Evolutionary conservation across 306 rosid genomes (phyloP), one percentile per base, ranked within the genome.

Genomic region (Cicer judaicum): DNA sequence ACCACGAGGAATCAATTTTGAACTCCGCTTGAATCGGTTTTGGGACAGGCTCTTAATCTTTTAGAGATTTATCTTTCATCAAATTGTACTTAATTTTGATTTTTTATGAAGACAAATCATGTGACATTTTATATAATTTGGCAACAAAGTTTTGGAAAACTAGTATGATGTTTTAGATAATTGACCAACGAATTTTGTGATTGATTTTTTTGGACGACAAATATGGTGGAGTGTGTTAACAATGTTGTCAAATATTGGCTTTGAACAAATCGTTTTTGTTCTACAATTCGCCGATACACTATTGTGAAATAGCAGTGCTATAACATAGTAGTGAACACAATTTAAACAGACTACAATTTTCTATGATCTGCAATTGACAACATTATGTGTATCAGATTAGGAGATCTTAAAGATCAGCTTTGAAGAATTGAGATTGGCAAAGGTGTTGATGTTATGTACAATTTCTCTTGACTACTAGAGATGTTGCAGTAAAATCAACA

Each of bases 331-430:
- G 36, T 29, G 36, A 29, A 29, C 36, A 29, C 4, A 29, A 0
- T 29, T 29, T 29, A 29, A 3, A 29, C 36, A 29, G 0, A 29
- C 1, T 29, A 29, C 36, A 29, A 29, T 29, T 29, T 29, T 29
- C 5, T 29, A 24, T 3, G 36, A 29, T 29, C 36, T 29, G 5
- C 36, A 29, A 29, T 29, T 29, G 36, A 29, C 36, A 29, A 4
- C 36, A 29, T 29, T 29, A 29, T 4, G 36, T 29, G 5, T 4
- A 29, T 11, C 88, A 88, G 92, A 82, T 44, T 80, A 82, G 85
- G 74, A 39, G 55, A 86, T 46, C 39, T 38, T 43, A 88, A 82
- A 73, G 88, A 86, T 68, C 78, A 80, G 24, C 78, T 67, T 7
- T 81, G 79, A 84, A 60, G 52, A 53, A 15, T 42, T 11, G 12